phyloP scores from a whole-genome alignment of 2,329 filamentous ascomycete genomes.

The Pseudopithomyces chartarum region DNA sequence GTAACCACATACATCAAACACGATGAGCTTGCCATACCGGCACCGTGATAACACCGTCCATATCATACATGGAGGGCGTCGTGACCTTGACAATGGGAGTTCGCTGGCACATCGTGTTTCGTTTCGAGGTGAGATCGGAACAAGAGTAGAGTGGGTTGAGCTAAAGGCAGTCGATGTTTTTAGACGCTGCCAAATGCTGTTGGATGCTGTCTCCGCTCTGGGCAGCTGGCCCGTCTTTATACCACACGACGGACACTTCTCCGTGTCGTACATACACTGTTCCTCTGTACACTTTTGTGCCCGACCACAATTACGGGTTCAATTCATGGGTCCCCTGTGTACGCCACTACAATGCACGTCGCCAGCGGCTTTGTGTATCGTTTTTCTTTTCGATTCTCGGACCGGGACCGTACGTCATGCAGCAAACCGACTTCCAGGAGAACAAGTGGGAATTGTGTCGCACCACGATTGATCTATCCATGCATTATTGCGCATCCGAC shows the following conservation, averaged over 20 bases:
- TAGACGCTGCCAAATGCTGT: not conserved
- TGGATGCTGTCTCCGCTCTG: not conserved
- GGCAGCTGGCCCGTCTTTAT: not conserved
- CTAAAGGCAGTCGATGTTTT: not conserved
- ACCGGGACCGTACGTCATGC: not conserved
- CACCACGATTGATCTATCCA: not conserved
- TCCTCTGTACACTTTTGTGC: not conserved
- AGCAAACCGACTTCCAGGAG: not conserved
- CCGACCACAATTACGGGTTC: not conserved
- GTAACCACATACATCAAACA: not conserved
- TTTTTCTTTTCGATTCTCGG: not conserved
- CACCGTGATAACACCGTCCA: slow-evolving; percentile 39
- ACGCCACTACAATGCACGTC: not conserved
- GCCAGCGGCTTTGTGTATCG: not conserved
- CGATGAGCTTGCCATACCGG: slow-evolving; percentile 29
- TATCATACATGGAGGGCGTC: slow-evolving; percentile 34
- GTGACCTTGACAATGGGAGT: slow-evolving; percentile 29
- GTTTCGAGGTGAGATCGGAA: not conserved
- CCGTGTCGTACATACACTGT: not conserved
- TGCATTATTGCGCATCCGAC: not conserved
- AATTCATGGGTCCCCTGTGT: not conserved
- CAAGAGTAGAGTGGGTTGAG: not conserved
- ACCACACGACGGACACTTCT: not conserved
- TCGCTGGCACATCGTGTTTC: slow-evolving; percentile 32
- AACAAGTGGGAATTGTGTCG: not conserved